phyloP scores from a whole-genome alignment of 2,329 filamentous ascomycete species.

The Triangularia verruculosa region DNA sequence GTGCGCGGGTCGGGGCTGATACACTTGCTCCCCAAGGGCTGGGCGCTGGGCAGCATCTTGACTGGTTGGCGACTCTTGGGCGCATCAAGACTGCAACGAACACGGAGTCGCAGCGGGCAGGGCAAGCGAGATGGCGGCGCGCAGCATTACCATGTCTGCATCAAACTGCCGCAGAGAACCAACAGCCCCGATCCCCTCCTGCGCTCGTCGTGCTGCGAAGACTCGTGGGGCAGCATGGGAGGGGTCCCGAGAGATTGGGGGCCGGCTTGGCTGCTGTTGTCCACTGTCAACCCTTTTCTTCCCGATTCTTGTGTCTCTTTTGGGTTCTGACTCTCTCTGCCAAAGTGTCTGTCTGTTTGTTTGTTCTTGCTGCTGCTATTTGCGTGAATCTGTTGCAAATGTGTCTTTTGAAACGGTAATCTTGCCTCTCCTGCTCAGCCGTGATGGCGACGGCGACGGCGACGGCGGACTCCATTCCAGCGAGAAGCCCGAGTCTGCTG shows the following conservation, averaged over 20 bases:
- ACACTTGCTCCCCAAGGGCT: not conserved
- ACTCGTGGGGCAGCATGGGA: not conserved
- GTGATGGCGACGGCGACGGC: not conserved
- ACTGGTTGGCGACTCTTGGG: not conserved
- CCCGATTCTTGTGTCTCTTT: not conserved
- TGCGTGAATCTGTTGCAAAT: not conserved
- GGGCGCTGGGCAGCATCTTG: not conserved
- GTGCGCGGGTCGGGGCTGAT: not conserved
- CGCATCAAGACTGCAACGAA: not conserved
- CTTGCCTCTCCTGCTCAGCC: not conserved
- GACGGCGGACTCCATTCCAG: not conserved
- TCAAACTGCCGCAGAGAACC: not conserved
- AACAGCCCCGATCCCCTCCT: not conserved
- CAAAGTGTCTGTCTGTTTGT: not conserved
- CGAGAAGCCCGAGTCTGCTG: not conserved
- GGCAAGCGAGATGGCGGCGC: conserved; percentile 1
- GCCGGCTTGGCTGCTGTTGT: not conserved
- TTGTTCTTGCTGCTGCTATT: too few relatives aligned
- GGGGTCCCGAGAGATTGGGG: not conserved
- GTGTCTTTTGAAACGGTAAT: not conserved
- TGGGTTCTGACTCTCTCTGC: not conserved
- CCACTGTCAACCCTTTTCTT: not conserved
- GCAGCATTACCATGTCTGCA: not conserved
- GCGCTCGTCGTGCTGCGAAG: too few relatives aligned
- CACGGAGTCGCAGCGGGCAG: not conserved